A percentile compares a stretch with the other conserved stretches of the same genome.
Conservation (phyloP, 306 rosid genomes). For the Quercus parvula region DNA sequence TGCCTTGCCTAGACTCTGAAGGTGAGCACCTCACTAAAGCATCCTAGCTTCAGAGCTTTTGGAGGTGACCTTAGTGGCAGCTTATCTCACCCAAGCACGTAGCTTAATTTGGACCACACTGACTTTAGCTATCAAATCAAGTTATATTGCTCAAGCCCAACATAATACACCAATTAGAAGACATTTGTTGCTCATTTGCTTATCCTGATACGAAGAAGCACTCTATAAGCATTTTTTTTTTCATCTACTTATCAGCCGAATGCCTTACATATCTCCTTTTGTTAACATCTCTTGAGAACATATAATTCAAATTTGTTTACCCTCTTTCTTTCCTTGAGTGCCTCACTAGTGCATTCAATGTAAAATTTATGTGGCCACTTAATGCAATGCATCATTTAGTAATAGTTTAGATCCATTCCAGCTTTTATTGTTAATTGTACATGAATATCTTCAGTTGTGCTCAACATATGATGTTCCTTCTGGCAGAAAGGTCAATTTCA, state of each 20-base stretch:
- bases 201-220: background rate
- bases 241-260: background rate
- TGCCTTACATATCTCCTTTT: background rate
- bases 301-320: no score
- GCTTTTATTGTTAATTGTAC: conserved; percentile 1
- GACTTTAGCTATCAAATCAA: no score
- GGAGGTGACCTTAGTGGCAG: no score
- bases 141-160: no score
- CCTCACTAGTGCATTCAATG: background rate
- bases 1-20: no score
- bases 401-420: background rate
- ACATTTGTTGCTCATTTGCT: background rate
- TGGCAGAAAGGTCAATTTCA: conserved; percentile 55
- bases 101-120: no score
- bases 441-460: background rate
- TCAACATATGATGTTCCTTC: conserved; percentile 6
- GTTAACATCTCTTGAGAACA: no score
- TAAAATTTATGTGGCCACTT: background rate
- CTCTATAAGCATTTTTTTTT: background rate
- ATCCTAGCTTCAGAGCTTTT: no score
- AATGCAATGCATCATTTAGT: background rate
- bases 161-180: background rate
- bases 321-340: background rate
- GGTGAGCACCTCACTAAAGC: no score
- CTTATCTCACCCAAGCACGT: no score